Evolutionary conservation across 164 flowering plant genomes (phyloP).

Genomic region (Magnolia officinalis): DNA sequence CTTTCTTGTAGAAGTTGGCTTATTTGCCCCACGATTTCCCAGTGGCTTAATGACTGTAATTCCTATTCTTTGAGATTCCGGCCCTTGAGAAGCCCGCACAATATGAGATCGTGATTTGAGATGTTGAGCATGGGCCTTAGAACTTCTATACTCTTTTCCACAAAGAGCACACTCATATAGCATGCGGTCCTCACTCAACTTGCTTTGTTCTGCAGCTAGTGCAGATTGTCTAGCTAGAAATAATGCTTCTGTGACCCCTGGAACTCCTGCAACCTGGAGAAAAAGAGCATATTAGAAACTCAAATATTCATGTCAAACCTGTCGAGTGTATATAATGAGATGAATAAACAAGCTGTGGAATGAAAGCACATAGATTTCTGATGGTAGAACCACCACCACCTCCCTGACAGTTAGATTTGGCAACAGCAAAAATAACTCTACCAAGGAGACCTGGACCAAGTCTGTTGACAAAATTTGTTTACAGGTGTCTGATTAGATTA

Average conservation of each 20-base stretch:
- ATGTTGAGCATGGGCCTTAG: constrained; percentile 89
- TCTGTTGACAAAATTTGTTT: neutral
- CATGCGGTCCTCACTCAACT: constrained; percentile 61
- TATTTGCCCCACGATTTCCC: constrained; percentile 34
- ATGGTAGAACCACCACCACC: neutral
- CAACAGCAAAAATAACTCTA: neutral
- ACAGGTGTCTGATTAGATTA: neutral
- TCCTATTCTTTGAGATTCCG: constrained; percentile 25
- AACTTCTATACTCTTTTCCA: constrained; percentile 76
- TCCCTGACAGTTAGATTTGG: neutral
- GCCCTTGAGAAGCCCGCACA: constrained; percentile 49
- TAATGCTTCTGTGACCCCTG: constrained; percentile 89
- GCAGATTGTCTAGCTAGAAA: constrained; percentile 80
- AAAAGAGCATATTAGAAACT: neutral
- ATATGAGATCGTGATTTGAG: constrained; percentile 69
- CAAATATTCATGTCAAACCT: neutral
- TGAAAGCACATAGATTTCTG: neutral
- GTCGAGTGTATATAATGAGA: neutral
- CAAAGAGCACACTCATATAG: constrained; percentile 75
- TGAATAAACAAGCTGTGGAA: neutral
- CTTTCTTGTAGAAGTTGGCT: constrained; percentile 9
- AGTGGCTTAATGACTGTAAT: constrained; percentile 66
- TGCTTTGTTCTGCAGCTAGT: constrained; percentile 64
- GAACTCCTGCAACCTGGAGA: constrained; percentile 87
- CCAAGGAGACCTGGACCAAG: neutral